Conservation (phyloP, 108 stramenopile genomes). For the Stephanodiscus minutulus region DNA sequence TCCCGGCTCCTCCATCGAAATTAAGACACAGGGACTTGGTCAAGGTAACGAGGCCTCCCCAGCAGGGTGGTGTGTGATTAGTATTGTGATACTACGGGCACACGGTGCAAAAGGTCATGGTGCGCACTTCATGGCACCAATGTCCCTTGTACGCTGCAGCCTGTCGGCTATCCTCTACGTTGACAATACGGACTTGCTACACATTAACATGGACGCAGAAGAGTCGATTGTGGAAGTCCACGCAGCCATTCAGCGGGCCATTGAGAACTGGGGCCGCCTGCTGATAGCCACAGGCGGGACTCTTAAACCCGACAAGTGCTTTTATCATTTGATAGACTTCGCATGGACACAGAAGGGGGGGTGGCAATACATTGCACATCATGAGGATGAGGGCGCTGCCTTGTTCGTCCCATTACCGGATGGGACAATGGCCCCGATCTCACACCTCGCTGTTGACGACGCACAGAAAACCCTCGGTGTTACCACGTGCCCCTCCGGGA, state of each 20-base stretch:
- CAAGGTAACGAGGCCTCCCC: conserved; percentile 17
- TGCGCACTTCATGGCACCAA: conserved; percentile 1
- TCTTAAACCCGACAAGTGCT: conserved; percentile 25
- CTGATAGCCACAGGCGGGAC: conserved; percentile 19
- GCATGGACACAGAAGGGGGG: conserved; percentile 4
- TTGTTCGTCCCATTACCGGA: conserved; percentile 7
- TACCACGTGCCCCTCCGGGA: conserved; percentile 8
- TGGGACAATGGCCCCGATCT: neutral
- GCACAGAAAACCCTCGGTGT: conserved; percentile 17
- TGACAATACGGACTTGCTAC: conserved; percentile 10
- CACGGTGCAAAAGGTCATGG: conserved; percentile 13
- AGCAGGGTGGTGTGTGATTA: conserved; percentile 1
- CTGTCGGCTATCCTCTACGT: conserved; percentile 14
- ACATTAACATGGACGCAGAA: neutral
- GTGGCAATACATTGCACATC: conserved; percentile 3
- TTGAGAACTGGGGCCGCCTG: conserved; percentile 4
- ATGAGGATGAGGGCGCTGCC: neutral
- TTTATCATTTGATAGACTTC: conserved; percentile 17
- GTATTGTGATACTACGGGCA: conserved; percentile 13
- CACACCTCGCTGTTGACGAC: neutral
- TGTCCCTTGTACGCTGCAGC: neutral
- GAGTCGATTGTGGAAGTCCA: neutral
- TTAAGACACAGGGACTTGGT: conserved; percentile 12
- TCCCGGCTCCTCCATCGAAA: neutral
- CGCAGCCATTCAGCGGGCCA: neutral